Percentiles rank a stretch among this genome's conserved stretches.
Conservation (phyloP, 2,329 filamentous ascomycete genomes). For the Beauveria medogensis region DNA sequence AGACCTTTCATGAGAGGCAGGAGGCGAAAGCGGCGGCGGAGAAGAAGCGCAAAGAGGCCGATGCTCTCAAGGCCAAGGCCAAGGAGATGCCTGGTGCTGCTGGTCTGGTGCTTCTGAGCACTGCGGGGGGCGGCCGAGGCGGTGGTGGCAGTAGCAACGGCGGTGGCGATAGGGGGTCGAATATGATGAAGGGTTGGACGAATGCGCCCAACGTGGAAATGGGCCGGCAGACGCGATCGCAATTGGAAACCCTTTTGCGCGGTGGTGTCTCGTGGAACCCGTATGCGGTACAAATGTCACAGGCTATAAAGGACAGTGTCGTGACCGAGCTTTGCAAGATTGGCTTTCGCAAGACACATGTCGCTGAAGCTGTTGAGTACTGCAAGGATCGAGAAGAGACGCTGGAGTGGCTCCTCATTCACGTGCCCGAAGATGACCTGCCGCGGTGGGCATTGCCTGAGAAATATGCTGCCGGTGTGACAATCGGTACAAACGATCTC, state of each 20-base stretch:
- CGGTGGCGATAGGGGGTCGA: slow-evolving; percentile 20
- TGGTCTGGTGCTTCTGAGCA: slow-evolving; percentile 44
- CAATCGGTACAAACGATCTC: slow-evolving; percentile 73
- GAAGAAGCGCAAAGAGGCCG: slow-evolving; percentile 69
- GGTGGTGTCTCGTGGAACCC: slow-evolving; percentile 82
- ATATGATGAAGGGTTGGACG: slow-evolving; percentile 67
- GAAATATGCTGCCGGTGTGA: slow-evolving; percentile 83
- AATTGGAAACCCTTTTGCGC: slow-evolving; percentile 73
- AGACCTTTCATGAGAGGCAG: slow-evolving; percentile 68
- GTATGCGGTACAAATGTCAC: slow-evolving; percentile 58
- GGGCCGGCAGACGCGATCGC: slow-evolving; percentile 69
- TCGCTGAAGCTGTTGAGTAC: slow-evolving; percentile 76
- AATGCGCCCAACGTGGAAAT: slow-evolving; percentile 87
- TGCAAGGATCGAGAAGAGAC: slow-evolving; percentile 91
- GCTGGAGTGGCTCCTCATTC: slow-evolving; percentile 91
- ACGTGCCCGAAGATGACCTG: slow-evolving; percentile 95
- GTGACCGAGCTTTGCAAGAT: slow-evolving; percentile 68
- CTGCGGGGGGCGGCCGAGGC: slow-evolving; percentile 23
- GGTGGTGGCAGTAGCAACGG: neutral
- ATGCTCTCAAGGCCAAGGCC: slow-evolving; percentile 60
- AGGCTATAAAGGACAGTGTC: slow-evolving; percentile 48
- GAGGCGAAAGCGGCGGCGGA: slow-evolving; percentile 67
- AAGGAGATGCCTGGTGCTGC: slow-evolving; percentile 53
- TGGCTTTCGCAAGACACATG: slow-evolving; percentile 82
- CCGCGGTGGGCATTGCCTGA: slow-evolving; percentile 87